Evolutionary conservation across 495 filamentous ascomycete genomes (phyloP).

Genomic region (Lasiosphaeria miniovina): DNA sequence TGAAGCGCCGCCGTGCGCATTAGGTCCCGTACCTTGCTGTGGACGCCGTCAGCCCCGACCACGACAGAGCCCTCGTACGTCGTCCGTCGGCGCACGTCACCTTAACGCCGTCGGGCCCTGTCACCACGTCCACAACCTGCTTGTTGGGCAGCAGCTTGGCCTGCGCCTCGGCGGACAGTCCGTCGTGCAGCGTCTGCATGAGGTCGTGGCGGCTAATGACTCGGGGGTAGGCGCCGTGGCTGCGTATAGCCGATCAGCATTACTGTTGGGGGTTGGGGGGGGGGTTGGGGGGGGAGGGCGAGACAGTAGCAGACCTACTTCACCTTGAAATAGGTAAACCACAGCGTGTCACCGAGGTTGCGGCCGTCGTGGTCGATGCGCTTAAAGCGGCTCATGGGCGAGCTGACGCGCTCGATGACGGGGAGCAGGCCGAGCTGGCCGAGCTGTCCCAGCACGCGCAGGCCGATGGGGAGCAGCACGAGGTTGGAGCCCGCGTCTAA

Average conservation of each 20-base stretch:
- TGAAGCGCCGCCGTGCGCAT: constrained; percentile 40
- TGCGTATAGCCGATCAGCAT: constrained; percentile 6
- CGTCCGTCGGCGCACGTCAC: constrained; percentile 36
- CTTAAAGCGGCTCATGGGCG: constrained; percentile 62
- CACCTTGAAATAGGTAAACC: constrained; percentile 10
- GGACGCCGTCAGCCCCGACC: constrained; percentile 51
- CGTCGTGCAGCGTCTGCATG: constrained; percentile 33
- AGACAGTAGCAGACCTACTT: constrained; percentile 6
- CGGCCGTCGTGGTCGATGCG: constrained; percentile 17
- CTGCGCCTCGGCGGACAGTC: constrained; percentile 29
- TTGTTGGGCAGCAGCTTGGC: constrained; percentile 28
- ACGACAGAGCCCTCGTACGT: constrained; percentile 42
- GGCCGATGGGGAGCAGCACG: constrained; percentile 34
- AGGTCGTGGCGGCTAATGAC: constrained; percentile 32
- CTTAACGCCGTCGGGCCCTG: constrained; percentile 17
- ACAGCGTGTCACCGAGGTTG: constrained; percentile 7
- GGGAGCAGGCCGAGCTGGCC: constrained; percentile 49
- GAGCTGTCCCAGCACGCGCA: constrained; percentile 49
- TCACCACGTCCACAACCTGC: constrained; percentile 24
- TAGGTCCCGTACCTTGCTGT: constrained; percentile 41
- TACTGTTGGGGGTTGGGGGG: neutral
- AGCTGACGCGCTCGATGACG: constrained; percentile 43
- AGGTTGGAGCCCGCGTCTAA: constrained; percentile 36
- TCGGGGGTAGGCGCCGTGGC: constrained; percentile 35
- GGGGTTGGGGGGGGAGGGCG: no score